phyloP scores from a whole-genome alignment of 2,329 filamentous ascomycete species.

The Exophiala oligosperma region DNA sequence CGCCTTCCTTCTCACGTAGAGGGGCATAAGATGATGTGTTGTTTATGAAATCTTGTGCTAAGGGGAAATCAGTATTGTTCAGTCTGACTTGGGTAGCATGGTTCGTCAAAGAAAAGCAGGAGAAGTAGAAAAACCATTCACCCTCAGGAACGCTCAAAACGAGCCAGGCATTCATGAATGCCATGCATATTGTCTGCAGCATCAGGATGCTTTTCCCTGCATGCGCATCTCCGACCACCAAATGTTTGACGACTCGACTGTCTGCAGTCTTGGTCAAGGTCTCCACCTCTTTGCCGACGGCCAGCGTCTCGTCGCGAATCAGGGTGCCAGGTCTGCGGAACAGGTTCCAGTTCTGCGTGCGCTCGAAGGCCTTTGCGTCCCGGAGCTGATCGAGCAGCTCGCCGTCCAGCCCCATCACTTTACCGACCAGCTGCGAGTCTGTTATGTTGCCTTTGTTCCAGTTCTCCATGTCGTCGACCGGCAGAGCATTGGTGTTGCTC shows the following conservation, averaged over 20 bases:
- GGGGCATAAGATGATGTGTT: slow-evolving; percentile 79
- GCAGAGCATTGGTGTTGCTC: slow-evolving; percentile 89
- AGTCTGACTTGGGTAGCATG: too few relatives aligned
- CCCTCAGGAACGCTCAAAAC: slow-evolving; percentile 89
- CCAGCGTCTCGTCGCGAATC: slow-evolving; percentile 72
- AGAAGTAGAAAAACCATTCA: slow-evolving; percentile 43
- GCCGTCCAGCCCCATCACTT: slow-evolving; percentile 66
- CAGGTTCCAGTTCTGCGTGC: slow-evolving; percentile 81
- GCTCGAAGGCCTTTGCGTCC: slow-evolving; percentile 86
- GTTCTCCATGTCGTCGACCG: slow-evolving; percentile 67
- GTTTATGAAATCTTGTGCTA: slow-evolving; percentile 78
- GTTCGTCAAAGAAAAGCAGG: neutral
- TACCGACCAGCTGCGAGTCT: slow-evolving; percentile 58
- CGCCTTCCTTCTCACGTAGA: slow-evolving; percentile 44
- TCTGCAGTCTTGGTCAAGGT: slow-evolving; percentile 46
- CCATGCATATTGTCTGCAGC: slow-evolving; percentile 80
- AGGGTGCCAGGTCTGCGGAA: slow-evolving; percentile 81
- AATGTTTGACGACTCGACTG: slow-evolving; percentile 51
- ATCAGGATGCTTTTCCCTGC: slow-evolving; percentile 86
- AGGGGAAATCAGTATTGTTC: neutral
- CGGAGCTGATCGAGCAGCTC: slow-evolving; percentile 75
- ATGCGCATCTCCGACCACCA: slow-evolving; percentile 71
- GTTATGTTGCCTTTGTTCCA: slow-evolving; percentile 58
- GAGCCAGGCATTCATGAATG: slow-evolving; percentile 79
- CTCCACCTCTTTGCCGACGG: slow-evolving; percentile 66